Evolutionary conservation across 2,329 filamentous ascomycete species (phyloP).

Genomic region (Madurella fahalii): DNA sequence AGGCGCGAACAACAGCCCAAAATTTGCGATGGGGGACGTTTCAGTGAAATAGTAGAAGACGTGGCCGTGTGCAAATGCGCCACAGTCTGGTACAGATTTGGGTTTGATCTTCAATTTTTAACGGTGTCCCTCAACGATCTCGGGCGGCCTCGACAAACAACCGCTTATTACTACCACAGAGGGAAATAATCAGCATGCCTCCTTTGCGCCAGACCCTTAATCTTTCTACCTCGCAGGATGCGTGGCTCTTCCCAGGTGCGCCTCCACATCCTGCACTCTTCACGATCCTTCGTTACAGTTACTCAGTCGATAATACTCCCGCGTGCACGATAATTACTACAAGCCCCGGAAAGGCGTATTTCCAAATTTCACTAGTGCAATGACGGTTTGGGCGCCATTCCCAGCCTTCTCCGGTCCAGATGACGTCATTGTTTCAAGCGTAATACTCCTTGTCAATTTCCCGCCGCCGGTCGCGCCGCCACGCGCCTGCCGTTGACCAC

Average conservation of each 20-base stretch:
- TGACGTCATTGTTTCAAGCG: conserved; percentile 18
- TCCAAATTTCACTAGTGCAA: background rate
- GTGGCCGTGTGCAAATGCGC: background rate
- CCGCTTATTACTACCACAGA: background rate
- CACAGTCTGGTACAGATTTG: background rate
- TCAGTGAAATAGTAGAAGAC: background rate
- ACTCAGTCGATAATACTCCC: background rate
- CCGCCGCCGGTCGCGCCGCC: background rate
- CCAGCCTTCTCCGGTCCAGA: background rate
- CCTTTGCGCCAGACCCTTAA: too few relatives aligned
- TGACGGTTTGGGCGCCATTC: background rate
- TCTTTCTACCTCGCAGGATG: too few relatives aligned
- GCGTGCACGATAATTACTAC: background rate
- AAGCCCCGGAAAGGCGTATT: background rate
- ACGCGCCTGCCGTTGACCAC: background rate
- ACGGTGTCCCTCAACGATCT: too few relatives aligned
- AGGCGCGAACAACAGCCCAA: too few relatives aligned
- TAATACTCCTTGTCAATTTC: conserved; percentile 4
- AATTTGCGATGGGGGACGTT: background rate
- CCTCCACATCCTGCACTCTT: too few relatives aligned
- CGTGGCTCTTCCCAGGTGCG: too few relatives aligned
- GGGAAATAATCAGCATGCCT: background rate
- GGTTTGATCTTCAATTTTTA: background rate
- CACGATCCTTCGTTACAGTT: too few relatives aligned
- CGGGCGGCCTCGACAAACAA: too few relatives aligned